These are phyloP conservation scores for Hamamelis virginiana DNA, from an alignment of 164 flowering plant species.

Conservation along the genomic window DNA sequence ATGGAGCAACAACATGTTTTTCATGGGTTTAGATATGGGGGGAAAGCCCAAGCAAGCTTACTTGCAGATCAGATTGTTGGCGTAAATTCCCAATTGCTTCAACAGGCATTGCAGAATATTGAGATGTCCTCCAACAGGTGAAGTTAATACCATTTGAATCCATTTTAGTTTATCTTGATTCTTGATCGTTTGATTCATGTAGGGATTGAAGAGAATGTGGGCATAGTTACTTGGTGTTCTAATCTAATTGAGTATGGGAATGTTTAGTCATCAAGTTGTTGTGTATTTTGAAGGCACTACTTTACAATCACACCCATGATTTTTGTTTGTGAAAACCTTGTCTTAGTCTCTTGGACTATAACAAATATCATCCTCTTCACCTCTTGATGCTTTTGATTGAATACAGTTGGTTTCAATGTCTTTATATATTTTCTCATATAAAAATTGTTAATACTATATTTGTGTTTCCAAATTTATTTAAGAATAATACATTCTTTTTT, in stretches of 20 bases:
- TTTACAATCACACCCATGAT: neutral
- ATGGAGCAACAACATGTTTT: constrained; percentile 83
- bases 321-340: too few species aligned
- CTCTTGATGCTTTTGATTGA: too few species aligned
- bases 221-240: neutral
- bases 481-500: neutral
- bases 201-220: neutral
- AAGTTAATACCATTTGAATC: neutral
- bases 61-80: constrained; percentile 73
- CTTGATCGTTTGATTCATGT: neutral
- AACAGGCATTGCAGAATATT: constrained; percentile 53
- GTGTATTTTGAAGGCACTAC: neutral
- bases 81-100: constrained; percentile 69
- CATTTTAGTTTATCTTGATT: neutral
- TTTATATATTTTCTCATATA: neutral
- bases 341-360: too few species aligned
- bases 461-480: neutral
- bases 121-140: constrained; percentile 52
- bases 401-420: neutral
- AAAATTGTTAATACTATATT: neutral
- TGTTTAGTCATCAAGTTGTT: neutral
- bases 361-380: too few species aligned
- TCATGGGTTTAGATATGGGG: constrained; percentile 77
- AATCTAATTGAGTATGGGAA: neutral
- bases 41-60: constrained; percentile 53